Conservation (phyloP, 805 yeast species). For the Schizosaccharomyces osmophilus region DNA sequence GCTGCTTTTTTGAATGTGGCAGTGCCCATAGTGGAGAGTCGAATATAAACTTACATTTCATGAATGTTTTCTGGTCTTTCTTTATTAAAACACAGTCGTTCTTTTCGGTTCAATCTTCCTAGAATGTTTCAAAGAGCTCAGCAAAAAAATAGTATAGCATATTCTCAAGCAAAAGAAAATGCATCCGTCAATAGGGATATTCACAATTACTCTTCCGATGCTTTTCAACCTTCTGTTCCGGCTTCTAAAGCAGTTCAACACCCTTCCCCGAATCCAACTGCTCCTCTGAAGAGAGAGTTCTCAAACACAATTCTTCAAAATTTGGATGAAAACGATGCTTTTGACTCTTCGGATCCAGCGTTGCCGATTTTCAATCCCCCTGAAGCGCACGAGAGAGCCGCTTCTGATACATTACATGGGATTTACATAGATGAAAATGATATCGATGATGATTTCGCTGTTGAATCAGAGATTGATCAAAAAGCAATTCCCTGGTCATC, state of each 20-base stretch:
- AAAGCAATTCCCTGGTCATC: background rate
- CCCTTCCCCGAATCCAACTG: background rate
- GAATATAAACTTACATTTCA: background rate
- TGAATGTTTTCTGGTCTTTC: background rate
- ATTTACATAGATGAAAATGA: constrained; percentile 1
- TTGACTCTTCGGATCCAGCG: background rate
- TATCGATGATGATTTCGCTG: constrained; percentile 1
- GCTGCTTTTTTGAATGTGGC: too few relatives aligned
- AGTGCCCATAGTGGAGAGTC: too few relatives aligned
- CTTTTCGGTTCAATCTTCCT: background rate
- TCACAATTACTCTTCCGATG: too few relatives aligned
- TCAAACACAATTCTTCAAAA: background rate
- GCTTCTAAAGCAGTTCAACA: background rate
- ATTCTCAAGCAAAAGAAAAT: background rate
- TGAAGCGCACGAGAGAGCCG: background rate
- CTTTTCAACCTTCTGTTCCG: too few relatives aligned
- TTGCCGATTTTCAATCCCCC: background rate
- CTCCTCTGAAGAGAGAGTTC: background rate
- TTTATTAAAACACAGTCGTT: background rate
- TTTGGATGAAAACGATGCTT: background rate
- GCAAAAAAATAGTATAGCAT: background rate
- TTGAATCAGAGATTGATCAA: background rate
- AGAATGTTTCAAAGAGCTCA: background rate
- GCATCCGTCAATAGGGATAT: background rate
- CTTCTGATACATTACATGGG: background rate